A percentile compares a stretch with the other conserved stretches of the same genome.
phyloP scores from a whole-genome alignment of 345 rosid species.

The Physaria fendleri region DNA sequence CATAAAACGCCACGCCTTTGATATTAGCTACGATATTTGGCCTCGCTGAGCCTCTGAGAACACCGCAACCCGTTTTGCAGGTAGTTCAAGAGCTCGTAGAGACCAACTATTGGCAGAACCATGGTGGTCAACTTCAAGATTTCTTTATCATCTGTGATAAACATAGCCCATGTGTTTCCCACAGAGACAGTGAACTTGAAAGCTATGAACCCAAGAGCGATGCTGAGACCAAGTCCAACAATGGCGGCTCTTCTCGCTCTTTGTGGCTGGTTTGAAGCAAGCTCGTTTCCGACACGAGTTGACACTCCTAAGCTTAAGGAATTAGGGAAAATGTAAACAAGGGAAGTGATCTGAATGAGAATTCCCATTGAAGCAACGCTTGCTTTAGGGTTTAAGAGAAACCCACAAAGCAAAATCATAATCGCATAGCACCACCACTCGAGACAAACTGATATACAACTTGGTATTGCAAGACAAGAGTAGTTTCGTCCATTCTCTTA shows the following conservation, averaged over 20 bases:
- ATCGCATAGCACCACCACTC: slow-evolving; percentile 26
- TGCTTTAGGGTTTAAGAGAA: background rate
- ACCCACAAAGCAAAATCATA: slow-evolving; percentile 7
- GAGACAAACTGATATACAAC: slow-evolving; percentile 2
- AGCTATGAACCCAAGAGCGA: slow-evolving; percentile 14
- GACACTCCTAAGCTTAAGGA: slow-evolving; percentile 16
- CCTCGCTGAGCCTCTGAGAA: no score
- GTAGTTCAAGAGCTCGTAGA: slow-evolving; percentile 20
- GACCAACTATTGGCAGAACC: slow-evolving; percentile 16
- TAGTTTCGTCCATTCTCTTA: slow-evolving; percentile 12
- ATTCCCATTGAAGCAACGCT: slow-evolving; percentile 19
- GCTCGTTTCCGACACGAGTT: slow-evolving; percentile 8
- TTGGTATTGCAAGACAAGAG: background rate
- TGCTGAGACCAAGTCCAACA: slow-evolving; percentile 20
- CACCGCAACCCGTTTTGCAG: slow-evolving; percentile 13
- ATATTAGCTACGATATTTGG: no score
- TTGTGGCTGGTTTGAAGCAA: slow-evolving; percentile 7
- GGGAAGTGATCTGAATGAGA: slow-evolving; percentile 14
- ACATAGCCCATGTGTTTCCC: slow-evolving; percentile 3
- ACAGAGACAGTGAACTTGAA: slow-evolving; percentile 8
- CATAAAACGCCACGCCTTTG: no score
- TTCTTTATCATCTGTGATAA: background rate
- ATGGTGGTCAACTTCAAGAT: background rate
- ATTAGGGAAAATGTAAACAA: slow-evolving; percentile 10
- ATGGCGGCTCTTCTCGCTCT: slow-evolving; percentile 15